Evolutionary conservation across 805 yeast species (phyloP).

Genomic region (Yarrowia bubula): DNA sequence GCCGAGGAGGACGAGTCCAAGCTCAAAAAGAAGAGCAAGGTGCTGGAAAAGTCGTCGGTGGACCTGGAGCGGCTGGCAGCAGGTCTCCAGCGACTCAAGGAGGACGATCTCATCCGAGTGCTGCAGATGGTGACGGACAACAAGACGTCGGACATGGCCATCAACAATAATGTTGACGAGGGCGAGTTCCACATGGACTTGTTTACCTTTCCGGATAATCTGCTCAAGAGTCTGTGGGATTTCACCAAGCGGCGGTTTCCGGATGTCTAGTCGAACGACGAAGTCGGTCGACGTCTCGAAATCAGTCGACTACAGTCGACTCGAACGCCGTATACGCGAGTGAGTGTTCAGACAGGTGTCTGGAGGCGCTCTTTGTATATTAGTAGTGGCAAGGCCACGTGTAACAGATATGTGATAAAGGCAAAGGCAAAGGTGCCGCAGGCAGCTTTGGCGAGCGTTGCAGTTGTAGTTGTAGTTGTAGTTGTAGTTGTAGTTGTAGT

Average conservation of each 20-base stretch:
- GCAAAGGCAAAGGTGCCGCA: too few relatives aligned
- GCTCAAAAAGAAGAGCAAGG: constrained; percentile 41
- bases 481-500: too few relatives aligned
- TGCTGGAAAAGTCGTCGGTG: constrained; percentile 54
- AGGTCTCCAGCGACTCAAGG: constrained; percentile 80
- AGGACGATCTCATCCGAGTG: constrained; percentile 89
- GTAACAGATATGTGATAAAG: too few relatives aligned
- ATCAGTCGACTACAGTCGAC: too few relatives aligned
- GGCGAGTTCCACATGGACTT: constrained; percentile 98
- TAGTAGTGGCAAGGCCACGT: too few relatives aligned
- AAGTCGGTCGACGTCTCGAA: too few relatives aligned
- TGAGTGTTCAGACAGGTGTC: too few relatives aligned
- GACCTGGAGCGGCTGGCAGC: constrained; percentile 90
- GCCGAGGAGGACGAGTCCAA: constrained; percentile 36
- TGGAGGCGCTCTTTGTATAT: too few relatives aligned
- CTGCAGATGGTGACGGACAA: constrained; percentile 98
- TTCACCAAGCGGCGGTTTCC: constrained; percentile 45
- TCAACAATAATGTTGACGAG: constrained; percentile 91
- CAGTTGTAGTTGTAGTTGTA: too few relatives aligned
- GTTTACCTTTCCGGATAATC: constrained; percentile 85
- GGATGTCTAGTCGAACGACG: neutral
- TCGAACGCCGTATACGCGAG: too few relatives aligned
- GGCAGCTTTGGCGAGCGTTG: too few relatives aligned
- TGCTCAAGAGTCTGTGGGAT: constrained; percentile 91
- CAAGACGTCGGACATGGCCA: constrained; percentile 90